A percentile compares a stretch with the other conserved stretches of the same genome.
These are phyloP conservation scores for Tetrahymena elliotti DNA, from an alignment of 73 alveolate species.

Conservation along the genomic window DNA sequence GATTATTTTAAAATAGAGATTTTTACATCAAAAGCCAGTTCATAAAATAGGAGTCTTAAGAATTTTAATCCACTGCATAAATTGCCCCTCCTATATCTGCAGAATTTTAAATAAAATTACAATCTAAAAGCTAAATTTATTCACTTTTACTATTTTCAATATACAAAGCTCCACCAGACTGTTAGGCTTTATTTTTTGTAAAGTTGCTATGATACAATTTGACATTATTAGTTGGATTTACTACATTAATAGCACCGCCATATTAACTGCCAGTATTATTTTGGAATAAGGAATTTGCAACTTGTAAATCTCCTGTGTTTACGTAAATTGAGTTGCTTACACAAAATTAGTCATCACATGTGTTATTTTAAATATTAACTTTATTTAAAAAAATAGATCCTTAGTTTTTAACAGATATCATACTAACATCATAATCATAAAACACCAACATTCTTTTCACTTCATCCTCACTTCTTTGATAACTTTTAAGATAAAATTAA, in stretches of 20 bases:
- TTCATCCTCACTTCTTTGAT: not conserved
- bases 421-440: not conserved
- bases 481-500: not conserved
- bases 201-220: not conserved
- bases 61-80: not conserved
- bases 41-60: not conserved
- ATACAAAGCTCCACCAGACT: not conserved
- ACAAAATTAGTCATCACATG: not conserved
- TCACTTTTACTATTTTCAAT: not conserved
- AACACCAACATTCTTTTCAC: not conserved
- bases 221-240: not conserved
- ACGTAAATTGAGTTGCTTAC: not conserved
- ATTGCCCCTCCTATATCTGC: not conserved
- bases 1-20: not conserved
- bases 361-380: not conserved
- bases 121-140: not conserved
- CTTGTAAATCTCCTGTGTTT: not conserved
- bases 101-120: not conserved
- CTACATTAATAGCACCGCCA: not conserved
- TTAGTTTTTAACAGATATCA: not conserved
- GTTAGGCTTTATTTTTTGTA: not conserved
- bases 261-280: not conserved
- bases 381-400: not conserved
- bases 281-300: not conserved
- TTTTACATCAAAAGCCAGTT: not conserved